These are phyloP conservation scores for Colletotrichum sublineola DNA, from an alignment of 2,329 filamentous ascomycete species.

Conservation along the genomic window DNA sequence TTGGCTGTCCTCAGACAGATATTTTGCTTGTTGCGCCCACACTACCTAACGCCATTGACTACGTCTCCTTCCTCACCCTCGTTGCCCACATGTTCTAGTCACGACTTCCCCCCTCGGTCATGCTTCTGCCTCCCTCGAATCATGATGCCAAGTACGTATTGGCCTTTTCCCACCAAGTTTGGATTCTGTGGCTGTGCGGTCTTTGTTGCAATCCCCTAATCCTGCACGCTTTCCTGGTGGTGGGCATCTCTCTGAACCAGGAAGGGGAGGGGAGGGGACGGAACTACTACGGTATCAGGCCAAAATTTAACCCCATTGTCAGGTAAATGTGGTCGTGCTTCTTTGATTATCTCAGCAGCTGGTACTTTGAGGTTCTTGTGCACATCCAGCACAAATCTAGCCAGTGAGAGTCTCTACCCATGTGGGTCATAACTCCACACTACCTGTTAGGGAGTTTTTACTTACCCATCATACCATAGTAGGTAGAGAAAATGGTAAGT, in stretches of 20 bases:
- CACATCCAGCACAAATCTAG: too few species aligned
- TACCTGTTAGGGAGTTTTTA: too few species aligned
- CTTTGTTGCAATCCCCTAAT: not conserved
- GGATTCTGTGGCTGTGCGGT: constrained; percentile 30
- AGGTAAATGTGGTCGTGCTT: too few species aligned
- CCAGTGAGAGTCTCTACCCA: too few species aligned
- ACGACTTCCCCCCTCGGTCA: constrained; percentile 22
- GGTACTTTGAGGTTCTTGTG: too few species aligned
- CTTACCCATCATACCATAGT: too few species aligned
- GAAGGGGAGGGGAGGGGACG: not conserved
- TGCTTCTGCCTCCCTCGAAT: constrained; percentile 16
- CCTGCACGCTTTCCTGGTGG: not conserved
- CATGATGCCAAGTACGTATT: constrained; percentile 11
- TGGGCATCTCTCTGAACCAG: not conserved
- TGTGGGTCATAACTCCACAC: too few species aligned
- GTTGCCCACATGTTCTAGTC: constrained; percentile 18
- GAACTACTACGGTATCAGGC: too few species aligned
- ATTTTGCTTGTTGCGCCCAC: not conserved
- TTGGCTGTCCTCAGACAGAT: not conserved
- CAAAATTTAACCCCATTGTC: too few species aligned
- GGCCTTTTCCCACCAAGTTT: not conserved
- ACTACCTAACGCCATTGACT: not conserved
- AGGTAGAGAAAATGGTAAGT: constrained; percentile 19
- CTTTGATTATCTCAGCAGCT: too few species aligned
- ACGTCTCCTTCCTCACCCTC: not conserved